Base-by-base conservation (phyloP, 768 basidiomycete species). In the Phlebiopsis flavidoalba region DNA sequence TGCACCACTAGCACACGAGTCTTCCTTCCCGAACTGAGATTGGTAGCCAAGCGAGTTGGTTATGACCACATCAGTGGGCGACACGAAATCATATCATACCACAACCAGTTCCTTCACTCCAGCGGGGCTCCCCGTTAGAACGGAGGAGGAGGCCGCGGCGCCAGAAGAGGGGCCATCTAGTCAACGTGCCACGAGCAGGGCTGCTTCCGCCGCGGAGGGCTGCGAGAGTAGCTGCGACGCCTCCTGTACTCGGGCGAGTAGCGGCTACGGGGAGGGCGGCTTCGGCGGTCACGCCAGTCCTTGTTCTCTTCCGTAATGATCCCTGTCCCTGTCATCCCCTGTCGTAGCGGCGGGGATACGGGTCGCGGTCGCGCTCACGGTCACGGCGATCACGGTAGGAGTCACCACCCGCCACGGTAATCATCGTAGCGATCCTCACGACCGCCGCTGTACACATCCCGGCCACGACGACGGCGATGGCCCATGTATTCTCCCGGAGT, bases 401-500 rank as follows among this genome's bases (percentile, higher is more conserved):
- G 60, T 73, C 72, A 43, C 68, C 73, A n/a, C 6, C 26, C 26
- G 26, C 26, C 26, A 61, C 62, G 59, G 26, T 71, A 71, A 59
- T 81, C 78, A 0, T 64, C 73, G 59, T 81, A 82, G 61, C 72
- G 67, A 43, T 70, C 65, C 14, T 71, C 72, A 43, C 69, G 67
- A 59, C 72, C 67, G 17, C 40, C 26, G 66, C 65, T 68, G 63
- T 74, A 72, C 58, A 77, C 68, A 55, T 80, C 79, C 19, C 77
- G 74, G 54, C 76, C 68, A 45, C 74, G 78, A 35, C 80, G 76
- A 57, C 90, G 88, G 53, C 91, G 85, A 65, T 92, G 89, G 12
- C 96, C 94, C 92, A 96, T 96, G 74, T 98, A 99, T 76, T 97
- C 93, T 62, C 96, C 96, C 4, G 96, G 96, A 10, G 96, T 99